Evolutionary conservation across 2,329 filamentous ascomycete species (phyloP), one percentile per base, ranked within the genome.

Genomic region (Leptographium wingfieldii): DNA sequence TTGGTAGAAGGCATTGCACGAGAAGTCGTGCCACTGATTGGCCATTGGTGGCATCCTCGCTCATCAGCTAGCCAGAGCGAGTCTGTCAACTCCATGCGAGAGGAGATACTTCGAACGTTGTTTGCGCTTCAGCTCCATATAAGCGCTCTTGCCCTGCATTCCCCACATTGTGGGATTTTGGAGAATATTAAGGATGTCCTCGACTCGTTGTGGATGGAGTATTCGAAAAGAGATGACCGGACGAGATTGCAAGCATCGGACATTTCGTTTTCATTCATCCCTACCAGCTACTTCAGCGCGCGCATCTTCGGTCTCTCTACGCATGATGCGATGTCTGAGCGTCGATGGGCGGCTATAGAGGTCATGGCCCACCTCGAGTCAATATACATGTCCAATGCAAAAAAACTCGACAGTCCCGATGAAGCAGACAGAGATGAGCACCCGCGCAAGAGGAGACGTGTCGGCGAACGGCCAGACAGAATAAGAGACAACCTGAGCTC

Each of bases 191-290:
- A 86, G 63, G 80, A 81, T n/a, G 71, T 96, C 2, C 69, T 85
- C 40, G 85, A 91, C 53, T 77, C 80, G 4, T 73, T 99, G n/a
- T 87, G 86, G 75, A 74, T 74, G 10, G 92, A 96, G 67, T 97
- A 97, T 71, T 78, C 82, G 4, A 85, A 78, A 64, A 81, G 90
- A 62, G 77, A 83, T 43, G 84, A 88, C 55, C 83, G 83, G 61
- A 85, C 88, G 55, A 82, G 86, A 46, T 77, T 97, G 12, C 87
- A 90, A 64, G 73, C 95, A n/a, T 84, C 89, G 62, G 88, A 96
- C 66, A 69, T 96, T 31, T 74, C 78, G 0, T 87, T 88, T 63
- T 68, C 78, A 54, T 65, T 76, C 65, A 69, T 77, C 68, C 68
- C 76, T 64, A 60, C 66, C 58, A 72, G 76, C 66, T 76, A 72